Evolutionary conservation across 192 early-diverging fungal genomes (phyloP).

Genomic region (Backusella liffmaniae): DNA sequence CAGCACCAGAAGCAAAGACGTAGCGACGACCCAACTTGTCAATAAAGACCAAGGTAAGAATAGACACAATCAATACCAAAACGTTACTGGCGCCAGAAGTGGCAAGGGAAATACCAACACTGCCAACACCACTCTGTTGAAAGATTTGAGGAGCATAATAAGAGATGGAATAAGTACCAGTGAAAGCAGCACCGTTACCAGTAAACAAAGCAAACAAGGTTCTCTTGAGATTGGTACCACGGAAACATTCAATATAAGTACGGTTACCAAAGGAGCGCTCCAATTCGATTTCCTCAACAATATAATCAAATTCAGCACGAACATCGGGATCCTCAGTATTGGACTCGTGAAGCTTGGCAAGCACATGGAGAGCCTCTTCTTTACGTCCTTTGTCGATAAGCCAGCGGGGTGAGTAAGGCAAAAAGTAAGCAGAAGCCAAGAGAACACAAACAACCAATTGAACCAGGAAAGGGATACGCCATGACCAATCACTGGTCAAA

Average conservation of each 20-base stretch:
- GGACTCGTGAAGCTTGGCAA: slow-evolving; percentile 63
- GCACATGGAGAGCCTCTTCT: slow-evolving; percentile 69
- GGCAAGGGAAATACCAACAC: slow-evolving; percentile 24
- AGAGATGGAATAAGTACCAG: slow-evolving; percentile 32
- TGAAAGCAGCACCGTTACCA: slow-evolving; percentile 31
- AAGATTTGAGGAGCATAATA: slow-evolving; percentile 43
- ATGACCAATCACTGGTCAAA: slow-evolving; percentile 49
- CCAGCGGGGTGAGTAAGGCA: slow-evolving; percentile 90
- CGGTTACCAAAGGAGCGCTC: slow-evolving; percentile 63
- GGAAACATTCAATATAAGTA: slow-evolving; percentile 59
- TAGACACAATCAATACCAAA: slow-evolving; percentile 23
- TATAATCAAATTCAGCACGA: slow-evolving; percentile 60
- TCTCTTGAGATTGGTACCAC: slow-evolving; percentile 57
- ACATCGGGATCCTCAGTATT: slow-evolving; percentile 55
- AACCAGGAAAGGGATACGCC: slow-evolving; percentile 80
- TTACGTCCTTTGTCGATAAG: slow-evolving; percentile 62
- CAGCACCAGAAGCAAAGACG: slow-evolving; percentile 70
- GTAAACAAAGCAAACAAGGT: slow-evolving; percentile 63
- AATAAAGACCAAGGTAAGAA: slow-evolving; percentile 52
- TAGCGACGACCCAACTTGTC: slow-evolving; percentile 81
- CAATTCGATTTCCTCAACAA: slow-evolving; percentile 60
- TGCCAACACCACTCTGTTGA: slow-evolving; percentile 26
- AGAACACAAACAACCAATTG: slow-evolving; percentile 77
- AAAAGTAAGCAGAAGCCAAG: slow-evolving; percentile 58
- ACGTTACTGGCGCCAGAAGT: slow-evolving; percentile 35